Evolutionary conservation across 495 filamentous ascomycete genomes (phyloP), one percentile per base, ranked within the genome.

Genomic region (Penicillium argentinense): DNA sequence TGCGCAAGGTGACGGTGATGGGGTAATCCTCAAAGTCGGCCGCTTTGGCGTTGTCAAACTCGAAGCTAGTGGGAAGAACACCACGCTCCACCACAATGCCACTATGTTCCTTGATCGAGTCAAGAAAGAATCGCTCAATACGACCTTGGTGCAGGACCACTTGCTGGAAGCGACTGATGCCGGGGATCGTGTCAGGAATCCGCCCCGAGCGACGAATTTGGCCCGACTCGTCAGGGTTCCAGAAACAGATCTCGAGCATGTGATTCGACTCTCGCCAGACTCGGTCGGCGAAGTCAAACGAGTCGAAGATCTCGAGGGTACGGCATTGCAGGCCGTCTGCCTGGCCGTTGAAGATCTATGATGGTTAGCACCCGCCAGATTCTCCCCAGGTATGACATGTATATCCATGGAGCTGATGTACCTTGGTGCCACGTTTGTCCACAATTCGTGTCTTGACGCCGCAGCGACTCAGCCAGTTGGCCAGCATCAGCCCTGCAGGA

Each of bases 231-330:
- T 74, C 76, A 0, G 60, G 63, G 42, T 62, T 62, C 67, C 69
- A 73, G 18, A 70, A 39, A 42, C 65, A 69, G 19, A 69, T 62
- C 47, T 73, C 65, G 9, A 72, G 19, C 74, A 80, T 78, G 48
- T 81, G 78, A 59, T 82, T 80, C 9, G 77, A 67, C 45, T 86
- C 83, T 36, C 76, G 76, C 79, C 76, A 82, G 5, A 68, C 77
- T 5, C 76, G 68, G 40, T 86, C 74, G 3, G 60, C 77, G 38
- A 87, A 73, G 12, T 75, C 82, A 49, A 86, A 80, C 28, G 73
- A 77, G 45, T 87, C 83, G 18, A 86, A 75, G 16, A 85, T 83
- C 52, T 86, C 83, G 13, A 84, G 58, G 5, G 72, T 83, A 5
- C 83, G 78, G 25, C 67, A 64, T 62, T 77, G 64, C 3, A 82